Evolutionary conservation across 1,284 basidiomycete species (phyloP), one percentile per base, ranked within the genome.

Genomic region (Moesziomyces sp.): DNA sequence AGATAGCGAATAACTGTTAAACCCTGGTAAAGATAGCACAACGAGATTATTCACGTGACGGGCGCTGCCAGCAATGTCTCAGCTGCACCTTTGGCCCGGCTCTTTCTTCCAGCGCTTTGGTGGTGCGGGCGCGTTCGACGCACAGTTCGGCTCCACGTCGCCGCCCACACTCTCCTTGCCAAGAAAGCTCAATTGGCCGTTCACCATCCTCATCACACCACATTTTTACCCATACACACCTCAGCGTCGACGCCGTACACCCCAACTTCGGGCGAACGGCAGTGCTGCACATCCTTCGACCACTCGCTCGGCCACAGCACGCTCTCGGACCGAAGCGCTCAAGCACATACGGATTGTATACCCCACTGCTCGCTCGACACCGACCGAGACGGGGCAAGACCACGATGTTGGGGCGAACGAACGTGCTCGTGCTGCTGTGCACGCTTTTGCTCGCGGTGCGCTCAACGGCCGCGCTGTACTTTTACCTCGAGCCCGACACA

Each of bases 401-500:
- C 26, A 52, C 28, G 5, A 68, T 69, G 66, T 38, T 69, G 21
- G 66, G 59, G 30, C 52, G 56, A 3, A 19, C 52, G 2, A 40
- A 35, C 2, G 14, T 62, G 11, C 26, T 63, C 19, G 16, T 63
- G 8, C 38, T 62, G 24, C 47, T 67, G 18, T 19, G 56, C 46
- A 19, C 56, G n/a, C 19, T 73, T 6, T 57, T 73, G 5, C 45
- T 61, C 18, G 44, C 55, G 28, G 49, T 45, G 13, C 63, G 64
- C 3, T 53, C 63, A 6, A 45, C 70, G 8, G 38, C 46, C 14
- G 70, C 63, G 26, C 83, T 86, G 18, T 86, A 86, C 74, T 86
- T 86, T 64, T 86, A 86, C 76, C 80, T 86, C 44, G 82, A 84
- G 28, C 82, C 85, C 14, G 84, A 84, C 11, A 71, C 78, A 16